phyloP scores from a whole-genome alignment of 2,329 filamentous ascomycete genomes.

The Cercospora nicotianae region DNA sequence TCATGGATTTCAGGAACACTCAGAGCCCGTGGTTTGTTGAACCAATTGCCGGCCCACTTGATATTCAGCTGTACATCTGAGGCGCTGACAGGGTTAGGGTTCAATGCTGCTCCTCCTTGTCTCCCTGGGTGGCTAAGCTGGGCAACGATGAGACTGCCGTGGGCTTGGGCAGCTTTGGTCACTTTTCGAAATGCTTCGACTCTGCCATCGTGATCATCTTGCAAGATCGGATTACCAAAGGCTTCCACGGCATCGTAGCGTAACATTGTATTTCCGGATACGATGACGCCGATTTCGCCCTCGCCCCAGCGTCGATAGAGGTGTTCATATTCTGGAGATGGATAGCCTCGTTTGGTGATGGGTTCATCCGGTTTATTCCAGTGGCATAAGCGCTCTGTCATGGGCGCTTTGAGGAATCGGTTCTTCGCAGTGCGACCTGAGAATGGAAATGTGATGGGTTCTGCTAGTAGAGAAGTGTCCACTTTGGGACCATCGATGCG shows the following conservation, averaged over 20 bases:
- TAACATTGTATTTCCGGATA: conserved; percentile 37
- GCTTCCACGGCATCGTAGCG: conserved; percentile 36
- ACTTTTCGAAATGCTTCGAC: conserved; percentile 30
- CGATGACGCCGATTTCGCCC: conserved; percentile 36
- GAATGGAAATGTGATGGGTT: conserved; percentile 36
- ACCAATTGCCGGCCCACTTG: conserved; percentile 33
- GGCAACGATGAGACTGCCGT: conserved; percentile 34
- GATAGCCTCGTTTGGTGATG: conserved; percentile 33
- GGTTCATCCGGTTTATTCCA: conserved; percentile 32
- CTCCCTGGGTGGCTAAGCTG: conserved; percentile 37
- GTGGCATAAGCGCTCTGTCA: conserved; percentile 36
- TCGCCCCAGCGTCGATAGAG: conserved; percentile 36
- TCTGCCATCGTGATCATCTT: conserved; percentile 32
- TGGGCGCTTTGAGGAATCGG: conserved; percentile 36
- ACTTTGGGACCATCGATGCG: conserved; percentile 30
- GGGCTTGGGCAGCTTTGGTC: conserved; percentile 26
- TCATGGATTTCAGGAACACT: conserved; percentile 34
- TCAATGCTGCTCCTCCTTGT: conserved; percentile 32
- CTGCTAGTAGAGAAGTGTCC: conserved; percentile 25
- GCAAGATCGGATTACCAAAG: conserved; percentile 36
- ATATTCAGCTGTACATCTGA: conserved; percentile 36
- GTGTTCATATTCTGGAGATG: conserved; percentile 29
- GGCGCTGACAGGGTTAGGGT: conserved; percentile 36
- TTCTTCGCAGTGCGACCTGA: conserved; percentile 34
- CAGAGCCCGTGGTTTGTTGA: conserved; percentile 34